Evolutionary conservation across 2,329 filamentous ascomycete species (phyloP).

Genomic region (Talaromyces sp.): DNA sequence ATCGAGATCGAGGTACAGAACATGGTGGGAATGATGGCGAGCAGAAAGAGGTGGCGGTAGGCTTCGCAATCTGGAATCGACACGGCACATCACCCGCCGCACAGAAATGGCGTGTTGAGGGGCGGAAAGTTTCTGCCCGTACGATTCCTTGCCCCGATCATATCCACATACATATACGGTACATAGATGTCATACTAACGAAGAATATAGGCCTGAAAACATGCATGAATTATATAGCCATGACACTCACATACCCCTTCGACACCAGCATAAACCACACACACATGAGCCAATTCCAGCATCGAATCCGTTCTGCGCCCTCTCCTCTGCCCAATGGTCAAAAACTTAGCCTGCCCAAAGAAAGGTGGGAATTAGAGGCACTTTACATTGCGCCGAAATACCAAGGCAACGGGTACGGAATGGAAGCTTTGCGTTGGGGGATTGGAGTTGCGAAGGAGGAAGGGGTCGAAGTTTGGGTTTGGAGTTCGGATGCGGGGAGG

Average conservation of each 20-base stretch:
- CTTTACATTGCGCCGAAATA: conserved; percentile 14
- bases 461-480: conserved; percentile 14
- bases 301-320: not conserved
- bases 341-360: not conserved
- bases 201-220: conserved; percentile 2
- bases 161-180: not conserved
- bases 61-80: conserved; percentile 16
- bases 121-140: conserved; percentile 6
- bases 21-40: not conserved
- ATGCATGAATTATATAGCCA: not conserved
- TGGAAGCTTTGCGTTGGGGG: conserved; percentile 9
- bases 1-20: not conserved
- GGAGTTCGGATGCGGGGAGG: conserved; percentile 14
- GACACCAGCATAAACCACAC: conserved; percentile 17
- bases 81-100: conserved; percentile 4
- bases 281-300: conserved; percentile 8
- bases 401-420: conserved; percentile 12
- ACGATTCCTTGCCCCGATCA: not conserved
- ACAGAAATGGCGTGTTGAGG: conserved; percentile 9
- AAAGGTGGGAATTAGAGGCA: conserved; percentile 17
- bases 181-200: not conserved
- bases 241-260: conserved; percentile 15
- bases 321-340: not conserved
- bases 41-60: not conserved
- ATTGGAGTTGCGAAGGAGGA: conserved; percentile 3